Conservation (phyloP, 192 early-diverging fungal species). For the Rhizophagus clarus region DNA sequence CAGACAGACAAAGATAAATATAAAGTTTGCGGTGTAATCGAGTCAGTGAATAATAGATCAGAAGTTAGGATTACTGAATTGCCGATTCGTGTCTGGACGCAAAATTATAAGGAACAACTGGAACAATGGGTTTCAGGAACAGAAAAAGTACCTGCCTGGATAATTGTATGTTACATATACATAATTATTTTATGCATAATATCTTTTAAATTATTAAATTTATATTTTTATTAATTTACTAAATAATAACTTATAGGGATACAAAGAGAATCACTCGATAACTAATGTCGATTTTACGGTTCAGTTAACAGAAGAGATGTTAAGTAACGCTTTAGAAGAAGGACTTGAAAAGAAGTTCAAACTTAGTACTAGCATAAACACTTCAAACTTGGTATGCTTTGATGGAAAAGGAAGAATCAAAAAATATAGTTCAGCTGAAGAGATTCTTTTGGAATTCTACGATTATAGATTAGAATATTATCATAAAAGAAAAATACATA, state of each 20-base stretch:
- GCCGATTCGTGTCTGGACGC: constrained; percentile 87
- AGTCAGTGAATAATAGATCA: constrained; percentile 72
- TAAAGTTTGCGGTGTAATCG: constrained; percentile 67
- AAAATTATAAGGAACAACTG: constrained; percentile 82
- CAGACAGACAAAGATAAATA: constrained; percentile 58
- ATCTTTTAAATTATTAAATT: too few species aligned
- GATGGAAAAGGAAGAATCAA: constrained; percentile 83
- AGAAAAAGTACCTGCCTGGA: constrained; percentile 60
- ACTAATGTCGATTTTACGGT: constrained; percentile 40
- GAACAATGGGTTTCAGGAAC: constrained; percentile 80
- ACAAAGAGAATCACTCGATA: background rate
- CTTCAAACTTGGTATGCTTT: constrained; percentile 94
- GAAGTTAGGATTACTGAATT: constrained; percentile 84
- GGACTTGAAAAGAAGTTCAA: constrained; percentile 88
- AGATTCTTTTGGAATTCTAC: constrained; percentile 89
- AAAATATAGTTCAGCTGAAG: constrained; percentile 76
- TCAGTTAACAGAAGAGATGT: constrained; percentile 71
- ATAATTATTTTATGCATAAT: too few species aligned
- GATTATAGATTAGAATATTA: constrained; percentile 82
- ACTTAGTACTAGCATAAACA: constrained; percentile 67
- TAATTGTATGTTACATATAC: constrained; percentile 35
- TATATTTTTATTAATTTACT: background rate
- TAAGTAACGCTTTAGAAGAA: constrained; percentile 72
- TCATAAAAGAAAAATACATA: constrained; percentile 78
- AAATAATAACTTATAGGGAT: background rate